These are phyloP conservation scores for Cucurbita argyrosperma DNA, from an alignment of 306 rosid genomes.

Conservation along the genomic window DNA sequence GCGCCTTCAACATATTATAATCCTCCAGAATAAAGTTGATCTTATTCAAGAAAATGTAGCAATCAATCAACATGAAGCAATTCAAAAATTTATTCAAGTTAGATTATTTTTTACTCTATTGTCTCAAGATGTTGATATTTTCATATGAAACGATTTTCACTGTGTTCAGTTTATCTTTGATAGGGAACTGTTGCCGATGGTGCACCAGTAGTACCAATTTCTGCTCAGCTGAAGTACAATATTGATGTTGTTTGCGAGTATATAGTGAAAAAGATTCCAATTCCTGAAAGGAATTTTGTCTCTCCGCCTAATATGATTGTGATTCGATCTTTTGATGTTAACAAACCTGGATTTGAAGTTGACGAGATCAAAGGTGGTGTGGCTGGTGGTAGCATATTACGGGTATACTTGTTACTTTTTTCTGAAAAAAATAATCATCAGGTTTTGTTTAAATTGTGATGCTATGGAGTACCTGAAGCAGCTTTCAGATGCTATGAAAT, in stretches of 20 bases:
- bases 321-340: slow-evolving; percentile 90
- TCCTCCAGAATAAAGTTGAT: slow-evolving; percentile 94
- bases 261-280: slow-evolving; percentile 83
- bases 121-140: neutral
- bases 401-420: slow-evolving; percentile 38
- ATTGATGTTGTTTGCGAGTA: slow-evolving; percentile 93
- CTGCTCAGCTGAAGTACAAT: slow-evolving; percentile 92
- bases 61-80: slow-evolving; percentile 85
- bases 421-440: neutral
- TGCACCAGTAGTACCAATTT: slow-evolving; percentile 89
- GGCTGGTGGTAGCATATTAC: slow-evolving; percentile 94
- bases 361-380: slow-evolving; percentile 95
- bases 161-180: neutral
- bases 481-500: neutral
- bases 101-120: slow-evolving; percentile 2
- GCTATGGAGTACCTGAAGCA: neutral
- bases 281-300: slow-evolving; percentile 82
- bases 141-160: neutral
- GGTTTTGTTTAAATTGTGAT: neutral
- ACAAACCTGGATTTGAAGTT: slow-evolving; percentile 92
- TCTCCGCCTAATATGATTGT: slow-evolving; percentile 97
- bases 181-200: slow-evolving; percentile 95
- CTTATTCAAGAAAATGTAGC: slow-evolving; percentile 94
- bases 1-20: slow-evolving; percentile 91
- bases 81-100: slow-evolving; percentile 75